Evolutionary conservation across 768 basidiomycete species (phyloP).

Genomic region (Mycena olivaceomarginata): DNA sequence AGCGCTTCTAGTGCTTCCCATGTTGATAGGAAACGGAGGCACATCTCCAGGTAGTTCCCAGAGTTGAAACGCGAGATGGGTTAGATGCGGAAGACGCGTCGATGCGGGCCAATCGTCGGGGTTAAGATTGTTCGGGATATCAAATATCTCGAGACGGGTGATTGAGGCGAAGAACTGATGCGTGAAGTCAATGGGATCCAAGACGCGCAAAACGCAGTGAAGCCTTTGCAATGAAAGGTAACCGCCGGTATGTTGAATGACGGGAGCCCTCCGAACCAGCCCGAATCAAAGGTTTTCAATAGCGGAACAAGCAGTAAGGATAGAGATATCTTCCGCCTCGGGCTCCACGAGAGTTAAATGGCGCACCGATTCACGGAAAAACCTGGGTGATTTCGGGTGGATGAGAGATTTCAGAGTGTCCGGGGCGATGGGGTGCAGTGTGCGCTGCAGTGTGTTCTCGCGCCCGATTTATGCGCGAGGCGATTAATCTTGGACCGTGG

Average conservation of each 20-base stretch:
- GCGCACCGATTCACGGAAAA: background rate
- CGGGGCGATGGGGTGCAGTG: background rate
- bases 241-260: too few species aligned
- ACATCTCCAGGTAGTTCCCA: background rate
- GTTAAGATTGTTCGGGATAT: background rate
- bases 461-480: too few species aligned
- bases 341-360: background rate
- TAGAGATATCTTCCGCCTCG: background rate
- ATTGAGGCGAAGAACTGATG: background rate
- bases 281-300: background rate
- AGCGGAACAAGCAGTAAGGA: background rate
- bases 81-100: background rate
- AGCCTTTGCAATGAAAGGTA: conserved; percentile 57
- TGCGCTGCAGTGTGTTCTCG: too few species aligned
- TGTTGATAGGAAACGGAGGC: background rate
- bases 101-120: background rate
- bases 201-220: background rate
- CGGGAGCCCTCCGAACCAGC: too few species aligned
- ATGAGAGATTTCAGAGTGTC: background rate
- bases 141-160: background rate
- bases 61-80: conserved; percentile 5
- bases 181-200: too few species aligned
- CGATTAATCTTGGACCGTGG: too few species aligned
- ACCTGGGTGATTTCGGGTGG: background rate
- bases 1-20: background rate